Base-by-base conservation (phyloP, 805 yeast species). In the Yamadazyma olivae region DNA sequence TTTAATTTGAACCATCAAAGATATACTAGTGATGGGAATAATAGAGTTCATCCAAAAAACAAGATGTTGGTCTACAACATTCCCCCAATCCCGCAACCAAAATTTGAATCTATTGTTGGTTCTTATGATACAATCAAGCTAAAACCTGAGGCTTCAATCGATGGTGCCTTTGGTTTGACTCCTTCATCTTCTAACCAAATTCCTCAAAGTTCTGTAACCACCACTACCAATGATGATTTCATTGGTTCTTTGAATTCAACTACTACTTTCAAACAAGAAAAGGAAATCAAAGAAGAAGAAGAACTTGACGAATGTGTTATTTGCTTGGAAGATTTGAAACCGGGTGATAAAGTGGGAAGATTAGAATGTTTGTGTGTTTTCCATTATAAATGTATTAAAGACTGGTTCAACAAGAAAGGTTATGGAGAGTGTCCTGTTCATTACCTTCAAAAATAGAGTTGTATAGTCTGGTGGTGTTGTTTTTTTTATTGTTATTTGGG, bases 331-430 rank as follows among this genome's bases (percentile, higher is more conserved):
- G 95, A 86, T 14, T 77, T 90, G 56, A 61, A 64, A 32, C 86
- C 90, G 0, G 95, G 95, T 2, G 93, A 89, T 37, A 83, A 82
- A 51, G 91, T 93, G 13, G 98, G 95, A 0, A 66, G 99, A 27
- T 61, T 93, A 40, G 98, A 91, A 57, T 93, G 99, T 56, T 69
- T 93, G 10, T 93, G 99, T 55, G 87, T 90, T 23, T 93, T 88
- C 58, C 99, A 93, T 53, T 89, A 89, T 55, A 67, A 75, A 44
- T 93, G 99, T 60, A 93, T 93, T 45, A 80, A 83, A 56, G 81
- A 79, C 38, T 93, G 99, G 99, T 87, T 91, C 50, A 74, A 79
- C 39, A 76, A 81, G 59, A 89, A 85, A 56, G 93, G 95, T 0
- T 81, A 74, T 8, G 87, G 93, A 12, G 86, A 81, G 45, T 88